Percentiles rank a stretch among this genome's conserved stretches.
phyloP scores from a whole-genome alignment of 768 basidiomycete species.

The Mycena metata region DNA sequence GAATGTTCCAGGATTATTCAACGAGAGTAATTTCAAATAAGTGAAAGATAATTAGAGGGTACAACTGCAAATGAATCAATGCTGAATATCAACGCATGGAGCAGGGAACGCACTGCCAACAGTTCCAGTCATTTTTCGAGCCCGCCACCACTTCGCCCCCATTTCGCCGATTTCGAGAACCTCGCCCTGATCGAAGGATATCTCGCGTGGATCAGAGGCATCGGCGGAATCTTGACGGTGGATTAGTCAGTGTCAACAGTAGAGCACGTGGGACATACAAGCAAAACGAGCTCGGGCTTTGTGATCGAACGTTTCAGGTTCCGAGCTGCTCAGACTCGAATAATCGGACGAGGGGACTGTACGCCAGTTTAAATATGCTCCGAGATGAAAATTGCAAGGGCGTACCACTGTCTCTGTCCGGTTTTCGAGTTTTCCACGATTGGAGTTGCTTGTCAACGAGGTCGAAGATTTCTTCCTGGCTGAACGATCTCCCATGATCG shows the following conservation, averaged over 20 bases:
- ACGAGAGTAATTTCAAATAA: constrained; percentile 41
- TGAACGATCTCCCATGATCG: constrained; percentile 4
- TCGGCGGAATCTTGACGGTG: not conserved
- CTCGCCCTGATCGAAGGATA: constrained; percentile 14
- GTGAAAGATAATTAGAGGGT: constrained; percentile 86
- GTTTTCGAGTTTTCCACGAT: constrained; percentile 7
- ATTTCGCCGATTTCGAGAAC: constrained; percentile 13
- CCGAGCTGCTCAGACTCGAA: not conserved
- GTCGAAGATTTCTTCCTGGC: constrained; percentile 15
- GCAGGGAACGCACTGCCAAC: constrained; percentile 22
- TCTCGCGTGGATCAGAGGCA: constrained; percentile 2
- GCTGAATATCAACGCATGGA: not conserved
- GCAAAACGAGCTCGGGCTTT: constrained; percentile 10
- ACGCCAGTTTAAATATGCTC: not conserved
- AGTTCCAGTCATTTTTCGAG: not conserved
- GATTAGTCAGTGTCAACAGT: constrained; percentile 16
- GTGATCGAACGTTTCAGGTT: not conserved
- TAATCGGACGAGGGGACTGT: not conserved
- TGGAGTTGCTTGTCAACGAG: constrained; percentile 5
- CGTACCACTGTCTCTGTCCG: not conserved
- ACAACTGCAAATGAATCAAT: constrained; percentile 63
- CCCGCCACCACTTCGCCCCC: constrained; percentile 12
- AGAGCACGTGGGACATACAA: not conserved
- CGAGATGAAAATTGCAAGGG: not conserved
- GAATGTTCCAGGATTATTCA: no score